Evolutionary conservation across 805 yeast genomes (phyloP).

Genomic region (Lachancea kluyveri): DNA sequence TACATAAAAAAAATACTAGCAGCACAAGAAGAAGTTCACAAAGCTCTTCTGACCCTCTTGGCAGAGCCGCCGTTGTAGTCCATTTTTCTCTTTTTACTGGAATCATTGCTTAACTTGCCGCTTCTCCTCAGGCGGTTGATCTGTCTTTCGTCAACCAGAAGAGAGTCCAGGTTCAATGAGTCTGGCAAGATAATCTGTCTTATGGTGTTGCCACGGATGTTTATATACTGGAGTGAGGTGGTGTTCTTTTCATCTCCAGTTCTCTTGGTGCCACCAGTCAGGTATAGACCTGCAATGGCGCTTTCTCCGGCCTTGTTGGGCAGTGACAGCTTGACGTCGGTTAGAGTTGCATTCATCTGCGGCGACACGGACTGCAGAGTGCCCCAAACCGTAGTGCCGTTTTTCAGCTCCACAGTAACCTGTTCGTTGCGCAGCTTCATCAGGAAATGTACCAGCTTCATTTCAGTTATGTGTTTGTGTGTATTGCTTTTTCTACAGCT

Average conservation of each 20-base stretch:
- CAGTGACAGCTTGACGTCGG: slow-evolving; percentile 74
- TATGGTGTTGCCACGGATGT: slow-evolving; percentile 83
- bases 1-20: too few relatives aligned
- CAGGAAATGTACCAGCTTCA: slow-evolving; percentile 44
- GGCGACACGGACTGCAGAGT: slow-evolving; percentile 82
- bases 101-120: slow-evolving; percentile 23
- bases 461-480: slow-evolving; percentile 4
- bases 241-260: slow-evolving; percentile 48
- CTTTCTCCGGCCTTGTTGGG: slow-evolving; percentile 15
- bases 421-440: slow-evolving; percentile 83
- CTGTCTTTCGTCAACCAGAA: slow-evolving; percentile 42
- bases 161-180: slow-evolving; percentile 63
- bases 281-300: slow-evolving; percentile 22
- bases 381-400: slow-evolving; percentile 84
- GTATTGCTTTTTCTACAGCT: too few relatives aligned
- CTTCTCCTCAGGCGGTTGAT: slow-evolving; percentile 22
- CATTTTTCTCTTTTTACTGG: slow-evolving; percentile 21
- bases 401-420: slow-evolving; percentile 85
- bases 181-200: slow-evolving; percentile 83
- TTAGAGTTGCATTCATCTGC: slow-evolving; percentile 79
- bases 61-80: slow-evolving; percentile 16
- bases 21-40: too few relatives aligned
- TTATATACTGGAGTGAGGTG: slow-evolving; percentile 61
- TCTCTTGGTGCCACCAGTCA: slow-evolving; percentile 14
- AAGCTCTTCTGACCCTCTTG: slow-evolving; percentile 33